Base-by-base conservation (phyloP, 768 basidiomycete species). In the Lactarius hengduanensis region DNA sequence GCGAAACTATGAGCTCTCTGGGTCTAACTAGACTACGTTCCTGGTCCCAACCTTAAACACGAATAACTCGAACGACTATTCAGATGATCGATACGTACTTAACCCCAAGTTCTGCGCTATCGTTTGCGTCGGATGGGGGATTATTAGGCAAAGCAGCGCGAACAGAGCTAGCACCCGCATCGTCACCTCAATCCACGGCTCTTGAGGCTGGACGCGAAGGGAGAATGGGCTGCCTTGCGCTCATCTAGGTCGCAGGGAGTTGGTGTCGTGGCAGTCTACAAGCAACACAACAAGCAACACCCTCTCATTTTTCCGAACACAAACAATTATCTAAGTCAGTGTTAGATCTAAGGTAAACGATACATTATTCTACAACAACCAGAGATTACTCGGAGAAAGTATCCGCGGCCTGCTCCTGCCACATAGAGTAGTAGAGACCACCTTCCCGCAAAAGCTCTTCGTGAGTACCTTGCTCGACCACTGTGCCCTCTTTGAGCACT, bases 401-500 rank as follows among this genome's bases (percentile, higher is more conserved):
- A 26, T 74, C 74, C 30, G 77, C 76, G 4, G 84, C 85, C 72
- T 94, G 92, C 73, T 90, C 84, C 57, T 83, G 77, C 92, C 92
- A 94, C 91, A 94, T 91, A 67, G 85, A 83, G 66, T 85, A 78
- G 74, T 94, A 94, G 65, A 94, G 73, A 1, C 92, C 90, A 16
- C 84, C 85, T 16, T 76, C 76, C 30, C 80, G 84, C 76, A 98
- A 78, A 20, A 98, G 79, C 74, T 93, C 87, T 43, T 94, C 90
- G 74, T 98, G 97, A 0, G 92, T 94, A 13, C 97, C 97, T 76
- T 96, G 86, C 76, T 99, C 97, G 7, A 89, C 88, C 3, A 98
- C 92, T 59, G 84, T 77, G 0, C 97, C 97, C n/a, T 95, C 91
- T 73, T 85, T 87, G 59, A 99, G 83, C 15, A 98, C 96, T 57